Percentiles rank a stretch among this genome's conserved stretches.
phyloP scores from a whole-genome alignment of 1,284 basidiomycete species.

The Malassezia equina region DNA sequence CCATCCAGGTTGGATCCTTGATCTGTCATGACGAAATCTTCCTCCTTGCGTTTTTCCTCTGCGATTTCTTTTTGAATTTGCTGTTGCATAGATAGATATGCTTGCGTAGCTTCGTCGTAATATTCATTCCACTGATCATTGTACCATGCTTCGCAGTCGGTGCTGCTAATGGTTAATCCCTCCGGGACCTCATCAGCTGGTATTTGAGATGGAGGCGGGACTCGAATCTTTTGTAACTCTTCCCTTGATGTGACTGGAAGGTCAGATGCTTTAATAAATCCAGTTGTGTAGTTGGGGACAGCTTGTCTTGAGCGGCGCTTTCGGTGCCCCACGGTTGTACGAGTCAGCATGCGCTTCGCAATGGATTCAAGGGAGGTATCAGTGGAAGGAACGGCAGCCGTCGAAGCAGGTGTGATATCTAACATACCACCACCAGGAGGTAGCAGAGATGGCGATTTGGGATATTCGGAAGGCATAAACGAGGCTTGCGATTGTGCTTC shows the following conservation, averaged over 20 bases:
- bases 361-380: constrained; percentile 5
- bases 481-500: no score
- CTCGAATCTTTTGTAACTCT: not conserved
- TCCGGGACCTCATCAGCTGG: constrained; percentile 6
- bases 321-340: constrained; percentile 12
- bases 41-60: constrained; percentile 8
- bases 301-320: not conserved
- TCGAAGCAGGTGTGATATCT: not conserved
- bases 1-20: not conserved
- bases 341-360: constrained; percentile 13
- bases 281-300: not conserved
- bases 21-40: not conserved
- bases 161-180: constrained; percentile 9
- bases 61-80: constrained; percentile 2
- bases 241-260: not conserved
- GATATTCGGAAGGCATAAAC: not conserved
- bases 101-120: not conserved
- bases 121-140: constrained; percentile 3
- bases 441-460: not conserved
- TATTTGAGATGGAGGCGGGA: constrained; percentile 11
- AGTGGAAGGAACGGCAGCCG: not conserved
- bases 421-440: constrained; percentile 13
- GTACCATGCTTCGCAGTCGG: constrained; percentile 16
- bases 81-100: constrained; percentile 13
- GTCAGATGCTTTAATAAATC: not conserved